Evolutionary conservation across 768 basidiomycete species (phyloP).

Genomic region (Lactarius quietus): DNA sequence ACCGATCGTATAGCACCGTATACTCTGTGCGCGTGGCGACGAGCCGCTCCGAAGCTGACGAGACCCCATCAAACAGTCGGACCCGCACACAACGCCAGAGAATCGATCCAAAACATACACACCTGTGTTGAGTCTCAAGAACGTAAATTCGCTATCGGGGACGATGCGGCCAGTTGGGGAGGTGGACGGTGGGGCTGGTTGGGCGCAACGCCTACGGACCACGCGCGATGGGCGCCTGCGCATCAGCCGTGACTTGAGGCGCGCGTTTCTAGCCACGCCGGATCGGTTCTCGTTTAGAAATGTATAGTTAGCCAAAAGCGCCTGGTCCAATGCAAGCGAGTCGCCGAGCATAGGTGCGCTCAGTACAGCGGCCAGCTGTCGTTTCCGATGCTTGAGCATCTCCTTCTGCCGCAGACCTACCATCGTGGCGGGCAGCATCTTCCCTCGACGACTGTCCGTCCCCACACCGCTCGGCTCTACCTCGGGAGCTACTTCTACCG

Average conservation of each 20-base stretch:
- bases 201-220: slow-evolving; percentile 42
- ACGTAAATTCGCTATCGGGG: slow-evolving; percentile 54
- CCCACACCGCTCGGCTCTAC: slow-evolving; percentile 7
- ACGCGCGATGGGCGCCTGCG: slow-evolving; percentile 50
- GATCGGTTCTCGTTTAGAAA: slow-evolving; percentile 24
- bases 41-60: slow-evolving; percentile 67
- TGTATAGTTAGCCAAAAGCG: slow-evolving; percentile 49
- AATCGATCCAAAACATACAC: slow-evolving; percentile 43
- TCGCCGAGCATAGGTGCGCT: slow-evolving; percentile 64
- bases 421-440: slow-evolving; percentile 55
- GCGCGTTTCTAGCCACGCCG: slow-evolving; percentile 2
- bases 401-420: slow-evolving; percentile 77
- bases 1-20: slow-evolving; percentile 56
- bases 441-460: slow-evolving; percentile 36
- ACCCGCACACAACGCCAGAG: slow-evolving; percentile 26
- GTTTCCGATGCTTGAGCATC: slow-evolving; percentile 60
- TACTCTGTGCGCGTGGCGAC: slow-evolving; percentile 68
- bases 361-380: slow-evolving; percentile 67
- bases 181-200: slow-evolving; percentile 40
- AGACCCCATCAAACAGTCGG: slow-evolving; percentile 27
- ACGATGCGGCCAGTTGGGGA: slow-evolving; percentile 36
- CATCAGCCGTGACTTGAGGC: slow-evolving; percentile 42
- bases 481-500: not conserved
- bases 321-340: slow-evolving; percentile 73
- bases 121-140: slow-evolving; percentile 64